Evolutionary conservation across 352 stramenopile genomes (phyloP), one percentile per base, ranked within the genome.

Genomic region (Globisporangium polare): DNA sequence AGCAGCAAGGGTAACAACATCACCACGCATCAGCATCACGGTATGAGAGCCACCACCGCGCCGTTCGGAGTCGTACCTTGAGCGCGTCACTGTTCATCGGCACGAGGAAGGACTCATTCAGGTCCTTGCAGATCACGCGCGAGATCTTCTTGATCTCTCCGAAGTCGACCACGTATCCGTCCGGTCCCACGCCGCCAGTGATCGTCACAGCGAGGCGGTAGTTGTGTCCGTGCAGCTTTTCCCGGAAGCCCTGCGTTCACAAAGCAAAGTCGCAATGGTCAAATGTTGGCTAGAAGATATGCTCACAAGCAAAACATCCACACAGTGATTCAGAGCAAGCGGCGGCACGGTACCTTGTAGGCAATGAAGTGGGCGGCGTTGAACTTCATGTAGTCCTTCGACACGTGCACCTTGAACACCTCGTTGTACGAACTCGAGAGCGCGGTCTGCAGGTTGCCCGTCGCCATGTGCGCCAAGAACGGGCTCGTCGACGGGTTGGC

Each of bases 161-260:
- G 88, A 99, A 99, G 73, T 99, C 97, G 17, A 99, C 68, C 9
- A 99, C 89, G 66, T 99, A 99, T 59, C 97, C 97, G 73, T 99
- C 97, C 8, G 68, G 52, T 2, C 91, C 89, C 56, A 99, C 83
- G 37, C 74, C 66, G 26, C 85, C 91, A 2, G 82, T 92, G 54
- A 96, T 90, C 20, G 86, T 95, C 18, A 99, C 90, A 5, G 83
- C 89, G n/a, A 98, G 84, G 6, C 76, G 86, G 77, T 99, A 99
- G 73, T 99, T 99, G 79, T 99, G 97, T 56, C 97, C 97, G 62
- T 99, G 97, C 7, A 99, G 70, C 49, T 96, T 90, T 73, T 99
- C 97, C 12, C 97, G 88, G 75, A 98, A 99, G 22, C 89, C 89
- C 80, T 91, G n/a, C 50, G 8, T 9, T 22, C 39, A 8, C 57